A percentile compares a stretch with the other conserved stretches of the same genome.
These are phyloP conservation scores for Sphenostylis stenocarpa DNA, from an alignment of 306 rosid genomes.

Conservation along the genomic window DNA sequence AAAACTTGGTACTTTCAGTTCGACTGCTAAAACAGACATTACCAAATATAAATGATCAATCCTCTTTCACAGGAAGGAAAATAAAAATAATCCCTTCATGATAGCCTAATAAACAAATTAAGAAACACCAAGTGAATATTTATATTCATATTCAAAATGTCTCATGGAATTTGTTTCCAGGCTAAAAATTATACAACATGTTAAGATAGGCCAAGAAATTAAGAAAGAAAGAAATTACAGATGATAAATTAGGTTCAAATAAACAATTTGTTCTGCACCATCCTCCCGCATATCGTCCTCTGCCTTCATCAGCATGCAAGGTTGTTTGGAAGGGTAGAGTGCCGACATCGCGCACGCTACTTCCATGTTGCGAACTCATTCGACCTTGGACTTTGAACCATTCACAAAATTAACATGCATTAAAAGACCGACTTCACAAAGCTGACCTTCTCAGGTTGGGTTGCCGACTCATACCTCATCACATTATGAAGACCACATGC, in stretches of 20 bases:
- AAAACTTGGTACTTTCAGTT: neutral
- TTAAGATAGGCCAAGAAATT: neutral
- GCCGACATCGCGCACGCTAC: too few relatives aligned
- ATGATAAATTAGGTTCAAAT: neutral
- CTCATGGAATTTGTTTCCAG: neutral
- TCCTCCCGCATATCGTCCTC: too few relatives aligned
- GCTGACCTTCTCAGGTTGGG: too few relatives aligned
- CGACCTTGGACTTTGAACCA: too few relatives aligned
- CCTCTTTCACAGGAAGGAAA: neutral
- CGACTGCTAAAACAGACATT: neutral
- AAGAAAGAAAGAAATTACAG: neutral
- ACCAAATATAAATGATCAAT: neutral
- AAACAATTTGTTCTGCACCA: neutral
- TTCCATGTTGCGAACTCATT: too few relatives aligned
- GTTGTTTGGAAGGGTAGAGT: too few relatives aligned
- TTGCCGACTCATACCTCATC: too few relatives aligned
- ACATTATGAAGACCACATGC: too few relatives aligned
- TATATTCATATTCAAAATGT: neutral
- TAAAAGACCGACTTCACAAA: too few relatives aligned
- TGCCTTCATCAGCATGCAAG: too few relatives aligned
- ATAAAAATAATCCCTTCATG: neutral
- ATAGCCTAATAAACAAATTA: slow-evolving; percentile 4
- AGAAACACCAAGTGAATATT: neutral
- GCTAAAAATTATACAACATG: neutral
- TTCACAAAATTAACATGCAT: too few relatives aligned